phyloP scores from a whole-genome alignment of 441 rosid species.

The Daphne laureola region DNA sequence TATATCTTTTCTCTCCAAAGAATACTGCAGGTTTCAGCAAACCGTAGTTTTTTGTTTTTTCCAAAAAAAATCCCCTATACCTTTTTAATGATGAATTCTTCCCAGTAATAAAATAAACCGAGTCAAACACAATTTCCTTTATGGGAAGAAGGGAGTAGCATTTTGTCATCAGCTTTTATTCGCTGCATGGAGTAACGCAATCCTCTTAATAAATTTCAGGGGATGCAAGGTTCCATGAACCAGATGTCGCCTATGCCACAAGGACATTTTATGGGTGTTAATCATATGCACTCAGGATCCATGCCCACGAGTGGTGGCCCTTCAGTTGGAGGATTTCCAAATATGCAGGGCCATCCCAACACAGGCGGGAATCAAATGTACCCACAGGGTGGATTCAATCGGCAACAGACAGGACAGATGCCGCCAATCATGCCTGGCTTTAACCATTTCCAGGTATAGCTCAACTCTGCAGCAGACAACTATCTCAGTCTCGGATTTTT shows the following conservation, averaged over 20 bases:
- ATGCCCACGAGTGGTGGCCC: constrained; percentile 38
- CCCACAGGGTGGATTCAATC: constrained; percentile 72
- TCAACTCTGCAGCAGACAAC: neutral
- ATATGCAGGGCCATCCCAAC: constrained; percentile 75
- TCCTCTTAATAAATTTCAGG: constrained; percentile 28
- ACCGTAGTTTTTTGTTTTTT: too few relatives aligned
- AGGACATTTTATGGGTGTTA: constrained; percentile 85
- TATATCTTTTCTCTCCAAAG: too few relatives aligned
- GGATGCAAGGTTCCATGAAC: constrained; percentile 87
- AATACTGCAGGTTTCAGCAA: too few relatives aligned
- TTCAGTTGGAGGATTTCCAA: constrained; percentile 63
- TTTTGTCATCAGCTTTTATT: too few relatives aligned
- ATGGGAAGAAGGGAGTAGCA: too few relatives aligned
- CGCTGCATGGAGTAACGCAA: too few relatives aligned
- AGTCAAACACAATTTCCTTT: too few relatives aligned
- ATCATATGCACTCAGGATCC: constrained; percentile 55
- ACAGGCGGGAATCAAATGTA: constrained; percentile 51
- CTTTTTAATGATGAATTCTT: too few relatives aligned
- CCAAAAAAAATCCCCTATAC: too few relatives aligned
- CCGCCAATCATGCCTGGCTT: constrained; percentile 83
- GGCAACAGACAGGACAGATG: constrained; percentile 73
- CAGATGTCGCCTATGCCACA: constrained; percentile 74
- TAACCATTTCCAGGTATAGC: constrained; percentile 71
- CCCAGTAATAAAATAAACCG: too few relatives aligned
- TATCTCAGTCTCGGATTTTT: constrained; percentile 5